Conservation (phyloP, 768 basidiomycete species). For the Naganishia kalamii region DNA sequence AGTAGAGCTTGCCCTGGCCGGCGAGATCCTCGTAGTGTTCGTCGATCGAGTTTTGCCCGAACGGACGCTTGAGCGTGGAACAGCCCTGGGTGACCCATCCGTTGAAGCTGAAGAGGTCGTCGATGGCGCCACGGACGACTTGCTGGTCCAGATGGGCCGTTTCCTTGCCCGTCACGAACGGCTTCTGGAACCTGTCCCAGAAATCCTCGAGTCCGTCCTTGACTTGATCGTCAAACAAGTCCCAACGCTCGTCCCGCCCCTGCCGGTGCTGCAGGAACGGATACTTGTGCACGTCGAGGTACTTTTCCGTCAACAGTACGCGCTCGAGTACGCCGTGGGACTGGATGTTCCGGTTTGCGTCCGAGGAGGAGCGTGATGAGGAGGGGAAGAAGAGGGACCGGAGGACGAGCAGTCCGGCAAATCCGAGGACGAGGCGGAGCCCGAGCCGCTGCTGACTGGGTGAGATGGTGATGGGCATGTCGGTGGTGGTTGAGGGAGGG, state of each 20-base stretch:
- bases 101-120: conserved; percentile 87
- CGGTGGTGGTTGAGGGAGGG: background rate
- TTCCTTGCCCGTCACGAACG: conserved; percentile 76
- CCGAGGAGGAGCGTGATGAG: conserved; percentile 3
- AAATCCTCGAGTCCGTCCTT: conserved; percentile 73
- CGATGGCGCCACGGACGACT: conserved; percentile 78
- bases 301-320: conserved; percentile 61
- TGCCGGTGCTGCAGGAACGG: conserved; percentile 80
- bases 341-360: conserved; percentile 50
- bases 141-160: conserved; percentile 86
- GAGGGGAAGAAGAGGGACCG: conserved; percentile 41
- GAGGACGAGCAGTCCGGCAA: conserved; percentile 35
- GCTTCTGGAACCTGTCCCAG: conserved; percentile 86
- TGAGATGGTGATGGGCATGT: conserved; percentile 24
- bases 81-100: conserved; percentile 97
- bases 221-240: conserved; percentile 70
- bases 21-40: conserved; percentile 85
- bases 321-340: conserved; percentile 62
- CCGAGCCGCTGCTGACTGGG: conserved; percentile 36
- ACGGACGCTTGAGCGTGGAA: conserved; percentile 87
- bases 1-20: conserved; percentile 77
- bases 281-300: conserved; percentile 79
- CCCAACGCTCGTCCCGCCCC: conserved; percentile 73
- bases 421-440: conserved; percentile 34
- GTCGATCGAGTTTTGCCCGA: conserved; percentile 80